phyloP scores from a whole-genome alignment of 352 stramenopile genomes.

The Globisporangium middletonii region DNA sequence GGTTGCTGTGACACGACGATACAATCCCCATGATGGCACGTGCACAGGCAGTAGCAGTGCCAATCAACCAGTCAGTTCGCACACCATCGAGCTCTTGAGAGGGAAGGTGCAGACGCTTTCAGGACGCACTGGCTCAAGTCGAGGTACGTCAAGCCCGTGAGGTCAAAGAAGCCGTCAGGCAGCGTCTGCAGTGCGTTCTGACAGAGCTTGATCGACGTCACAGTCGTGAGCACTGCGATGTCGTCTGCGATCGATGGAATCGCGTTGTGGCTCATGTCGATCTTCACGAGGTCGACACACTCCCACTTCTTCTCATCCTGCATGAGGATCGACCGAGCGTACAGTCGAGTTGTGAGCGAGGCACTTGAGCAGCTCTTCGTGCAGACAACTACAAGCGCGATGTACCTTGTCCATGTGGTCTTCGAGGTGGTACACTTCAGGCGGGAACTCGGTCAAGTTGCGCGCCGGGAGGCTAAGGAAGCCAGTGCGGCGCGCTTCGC shows the following conservation, averaged over 20 bases:
- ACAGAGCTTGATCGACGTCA: slow-evolving; percentile 61
- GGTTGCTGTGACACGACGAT: slow-evolving; percentile 33
- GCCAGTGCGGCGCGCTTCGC: slow-evolving; percentile 55
- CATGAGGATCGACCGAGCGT: not conserved
- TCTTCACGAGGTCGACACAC: slow-evolving; percentile 74
- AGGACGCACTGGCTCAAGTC: slow-evolving; percentile 65
- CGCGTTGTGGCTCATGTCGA: slow-evolving; percentile 76
- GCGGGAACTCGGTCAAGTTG: slow-evolving; percentile 47
- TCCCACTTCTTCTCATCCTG: slow-evolving; percentile 84
- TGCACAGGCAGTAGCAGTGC: not conserved
- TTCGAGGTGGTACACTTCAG: slow-evolving; percentile 69
- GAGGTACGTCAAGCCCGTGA: slow-evolving; percentile 54
- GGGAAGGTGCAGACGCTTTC: not conserved
- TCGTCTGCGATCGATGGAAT: slow-evolving; percentile 52
- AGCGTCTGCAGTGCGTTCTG: slow-evolving; percentile 60
- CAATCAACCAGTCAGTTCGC: not conserved
- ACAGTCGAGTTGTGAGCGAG: not conserved
- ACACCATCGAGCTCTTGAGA: not conserved
- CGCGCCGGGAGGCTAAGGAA: slow-evolving; percentile 58
- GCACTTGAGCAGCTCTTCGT: not conserved
- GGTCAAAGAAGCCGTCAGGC: slow-evolving; percentile 58
- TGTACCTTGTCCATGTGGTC: slow-evolving; percentile 67
- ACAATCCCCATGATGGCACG: not conserved
- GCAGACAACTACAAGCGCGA: not conserved
- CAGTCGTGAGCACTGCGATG: slow-evolving; percentile 37